These are phyloP conservation scores for Hura crepitans DNA, from an alignment of 441 rosid species.

Conservation along the genomic window DNA sequence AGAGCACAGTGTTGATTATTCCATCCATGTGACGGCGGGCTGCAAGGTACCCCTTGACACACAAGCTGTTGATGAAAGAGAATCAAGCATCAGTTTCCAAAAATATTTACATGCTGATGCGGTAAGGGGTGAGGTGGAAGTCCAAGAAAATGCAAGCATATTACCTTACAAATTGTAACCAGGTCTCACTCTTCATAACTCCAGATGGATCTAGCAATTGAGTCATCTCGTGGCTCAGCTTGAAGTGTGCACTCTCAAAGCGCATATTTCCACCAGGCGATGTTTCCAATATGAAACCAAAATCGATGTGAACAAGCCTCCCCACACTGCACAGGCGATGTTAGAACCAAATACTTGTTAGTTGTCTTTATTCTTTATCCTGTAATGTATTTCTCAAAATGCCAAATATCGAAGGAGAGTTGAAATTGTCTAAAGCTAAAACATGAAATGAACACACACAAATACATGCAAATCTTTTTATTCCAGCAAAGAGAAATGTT, in stretches of 20 bases:
- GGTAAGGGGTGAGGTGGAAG: too few species aligned
- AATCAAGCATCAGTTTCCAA: conserved; percentile 5
- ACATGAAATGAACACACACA: not conserved
- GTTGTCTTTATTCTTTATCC: not conserved
- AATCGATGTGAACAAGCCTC: conserved; percentile 95
- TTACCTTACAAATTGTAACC: conserved; percentile 83
- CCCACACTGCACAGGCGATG: conserved; percentile 51
- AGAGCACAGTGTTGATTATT: conserved; percentile 72
- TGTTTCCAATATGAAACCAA: conserved; percentile 92
- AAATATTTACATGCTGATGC: not conserved
- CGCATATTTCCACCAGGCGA: conserved; percentile 98
- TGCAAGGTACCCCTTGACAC: conserved; percentile 88
- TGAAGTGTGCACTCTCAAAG: conserved; percentile 96
- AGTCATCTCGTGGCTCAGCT: conserved; percentile 99
- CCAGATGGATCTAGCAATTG: conserved; percentile 94
- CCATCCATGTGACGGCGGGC: conserved; percentile 95
- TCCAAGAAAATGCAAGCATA: not conserved
- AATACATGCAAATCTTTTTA: not conserved
- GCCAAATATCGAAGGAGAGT: not conserved
- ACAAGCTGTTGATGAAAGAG: conserved; percentile 48
- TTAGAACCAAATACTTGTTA: not conserved
- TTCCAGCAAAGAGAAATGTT: not conserved
- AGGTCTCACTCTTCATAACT: conserved; percentile 87
- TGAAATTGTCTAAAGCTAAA: not conserved
- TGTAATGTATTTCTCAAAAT: not conserved